These are phyloP conservation scores for Gelatoporia subvermispora DNA, from an alignment of 768 basidiomycete genomes.

Conservation along the genomic window DNA sequence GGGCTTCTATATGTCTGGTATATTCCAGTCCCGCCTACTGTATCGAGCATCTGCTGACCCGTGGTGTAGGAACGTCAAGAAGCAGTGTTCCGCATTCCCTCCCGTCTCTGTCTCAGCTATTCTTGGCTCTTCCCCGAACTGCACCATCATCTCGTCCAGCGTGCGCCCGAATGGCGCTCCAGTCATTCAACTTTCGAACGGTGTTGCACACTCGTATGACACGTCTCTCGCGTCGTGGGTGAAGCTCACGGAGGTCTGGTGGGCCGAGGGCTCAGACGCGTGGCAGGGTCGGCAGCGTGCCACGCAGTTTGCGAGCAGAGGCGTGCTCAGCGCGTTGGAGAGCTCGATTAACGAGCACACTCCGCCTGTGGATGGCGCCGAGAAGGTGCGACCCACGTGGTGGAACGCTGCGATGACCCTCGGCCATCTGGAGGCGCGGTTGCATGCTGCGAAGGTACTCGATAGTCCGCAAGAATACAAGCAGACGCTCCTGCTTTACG, in stretches of 20 bases:
- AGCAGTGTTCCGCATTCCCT: constrained; percentile 57
- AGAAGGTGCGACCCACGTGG: constrained; percentile 62
- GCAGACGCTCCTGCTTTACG: constrained; percentile 68
- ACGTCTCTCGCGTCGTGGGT: constrained; percentile 60
- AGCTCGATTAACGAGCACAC: constrained; percentile 23
- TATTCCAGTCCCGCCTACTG: constrained; percentile 12
- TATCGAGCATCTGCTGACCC: constrained; percentile 2
- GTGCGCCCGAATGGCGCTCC: constrained; percentile 81
- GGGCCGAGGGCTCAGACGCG: constrained; percentile 74
- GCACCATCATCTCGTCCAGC: constrained; percentile 55
- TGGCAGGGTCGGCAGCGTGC: constrained; percentile 72
- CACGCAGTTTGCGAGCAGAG: constrained; percentile 36
- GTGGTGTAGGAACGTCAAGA: constrained; percentile 65
- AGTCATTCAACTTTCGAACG: constrained; percentile 70
- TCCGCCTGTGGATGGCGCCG: constrained; percentile 14
- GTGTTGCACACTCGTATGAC: constrained; percentile 81
- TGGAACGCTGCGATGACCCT: constrained; percentile 82
- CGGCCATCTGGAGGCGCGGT: constrained; percentile 80
- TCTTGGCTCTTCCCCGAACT: constrained; percentile 50
- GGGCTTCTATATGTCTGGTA: constrained; percentile 79
- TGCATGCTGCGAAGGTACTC: constrained; percentile 68
- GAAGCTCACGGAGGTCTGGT: constrained; percentile 79
- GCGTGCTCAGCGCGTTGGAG: constrained; percentile 45
- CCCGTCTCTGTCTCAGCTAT: constrained; percentile 61
- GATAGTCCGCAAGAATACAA: constrained; percentile 87